Evolutionary conservation across 768 basidiomycete species (phyloP).

Genomic region (Infundibulicybe gibba): DNA sequence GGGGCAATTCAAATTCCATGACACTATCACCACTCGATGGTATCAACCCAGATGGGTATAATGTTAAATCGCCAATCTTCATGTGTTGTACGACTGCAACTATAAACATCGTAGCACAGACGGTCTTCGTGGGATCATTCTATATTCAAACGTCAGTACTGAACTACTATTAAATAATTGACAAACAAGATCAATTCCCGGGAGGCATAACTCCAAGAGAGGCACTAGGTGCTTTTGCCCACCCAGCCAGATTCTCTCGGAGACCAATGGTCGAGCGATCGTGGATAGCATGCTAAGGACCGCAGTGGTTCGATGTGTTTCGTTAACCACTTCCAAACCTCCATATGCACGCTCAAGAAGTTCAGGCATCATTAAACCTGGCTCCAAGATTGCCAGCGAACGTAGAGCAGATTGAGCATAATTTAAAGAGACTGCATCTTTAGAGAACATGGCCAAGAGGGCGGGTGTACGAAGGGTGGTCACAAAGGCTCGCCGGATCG

Average conservation of each 20-base stretch:
- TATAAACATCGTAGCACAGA: constrained; percentile 80
- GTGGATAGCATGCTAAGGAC: constrained; percentile 82
- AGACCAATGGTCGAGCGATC: constrained; percentile 71
- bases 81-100: constrained; percentile 69
- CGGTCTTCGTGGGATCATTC: constrained; percentile 81
- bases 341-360: constrained; percentile 88
- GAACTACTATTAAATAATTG: not conserved
- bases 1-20: constrained; percentile 57
- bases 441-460: constrained; percentile 87
- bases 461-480: constrained; percentile 79
- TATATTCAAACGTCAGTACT: constrained; percentile 18
- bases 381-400: constrained; percentile 75
- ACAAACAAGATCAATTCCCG: constrained; percentile 85
- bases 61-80: constrained; percentile 74
- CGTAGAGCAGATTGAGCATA: constrained; percentile 80
- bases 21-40: constrained; percentile 52
- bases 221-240: constrained; percentile 89
- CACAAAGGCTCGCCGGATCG: constrained; percentile 82
- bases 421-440: constrained; percentile 76
- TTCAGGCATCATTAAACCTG: constrained; percentile 84
- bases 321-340: constrained; percentile 90
- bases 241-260: constrained; percentile 74
- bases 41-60: constrained; percentile 51
- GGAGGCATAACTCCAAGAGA: constrained; percentile 82
- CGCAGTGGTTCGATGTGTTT: constrained; percentile 93